A percentile compares a stretch with the other conserved stretches of the same genome.
These are phyloP conservation scores for Penicillium dipodomyicola DNA, from an alignment of 495 filamentous ascomycete species.

Conservation along the genomic window DNA sequence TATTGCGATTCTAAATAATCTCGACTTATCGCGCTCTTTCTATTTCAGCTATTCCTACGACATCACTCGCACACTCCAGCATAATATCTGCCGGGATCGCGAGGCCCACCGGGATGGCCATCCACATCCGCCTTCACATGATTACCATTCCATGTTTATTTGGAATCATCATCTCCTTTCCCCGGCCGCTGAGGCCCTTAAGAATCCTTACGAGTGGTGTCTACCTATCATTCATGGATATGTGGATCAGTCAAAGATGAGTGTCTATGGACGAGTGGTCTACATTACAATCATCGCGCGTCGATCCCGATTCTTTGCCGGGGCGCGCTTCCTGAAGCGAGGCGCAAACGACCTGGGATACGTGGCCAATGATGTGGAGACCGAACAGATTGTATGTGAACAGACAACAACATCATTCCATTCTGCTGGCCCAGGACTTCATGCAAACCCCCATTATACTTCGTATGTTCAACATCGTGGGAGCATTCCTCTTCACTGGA, in stretches of 20 bases:
- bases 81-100: slow-evolving; percentile 85
- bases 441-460: slow-evolving; percentile 85
- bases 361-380: slow-evolving; percentile 99
- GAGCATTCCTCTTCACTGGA: slow-evolving; percentile 96
- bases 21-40: slow-evolving; percentile 86
- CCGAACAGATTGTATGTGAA: slow-evolving; percentile 96
- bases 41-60: slow-evolving; percentile 99
- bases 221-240: slow-evolving; percentile 94
- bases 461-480: slow-evolving; percentile 97
- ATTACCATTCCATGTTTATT: slow-evolving; percentile 94
- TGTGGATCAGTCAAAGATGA: slow-evolving; percentile 85
- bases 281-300: slow-evolving; percentile 93
- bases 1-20: slow-evolving; percentile 80
- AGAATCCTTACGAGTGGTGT: slow-evolving; percentile 91
- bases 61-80: slow-evolving; percentile 86
- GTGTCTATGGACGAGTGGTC: slow-evolving; percentile 77
- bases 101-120: slow-evolving; percentile 62
- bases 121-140: slow-evolving; percentile 53
- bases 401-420: slow-evolving; percentile 93
- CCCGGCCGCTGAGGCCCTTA: slow-evolving; percentile 67
- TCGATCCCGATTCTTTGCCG: slow-evolving; percentile 89
- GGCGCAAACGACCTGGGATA: slow-evolving; percentile 95
- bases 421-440: slow-evolving; percentile 79
- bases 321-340: slow-evolving; percentile 89
- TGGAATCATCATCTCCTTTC: slow-evolving; percentile 91